Conservation (phyloP, 495 filamentous ascomycete species). For the Xylaria telfairii region DNA sequence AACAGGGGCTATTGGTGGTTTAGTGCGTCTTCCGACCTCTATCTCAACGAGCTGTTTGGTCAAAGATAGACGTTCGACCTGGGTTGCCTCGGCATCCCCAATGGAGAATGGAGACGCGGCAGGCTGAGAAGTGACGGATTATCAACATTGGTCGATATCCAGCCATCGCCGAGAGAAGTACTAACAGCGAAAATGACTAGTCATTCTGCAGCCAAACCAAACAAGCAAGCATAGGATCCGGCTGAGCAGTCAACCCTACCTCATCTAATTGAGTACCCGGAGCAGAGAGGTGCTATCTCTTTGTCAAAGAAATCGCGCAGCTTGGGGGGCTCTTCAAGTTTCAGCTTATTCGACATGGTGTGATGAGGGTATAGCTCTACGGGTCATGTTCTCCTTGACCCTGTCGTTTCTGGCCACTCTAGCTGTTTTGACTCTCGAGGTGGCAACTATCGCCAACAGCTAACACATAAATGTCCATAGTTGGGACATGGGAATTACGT, state of each 20-base stretch:
- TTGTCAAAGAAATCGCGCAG: constrained; percentile 9
- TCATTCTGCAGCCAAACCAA: constrained; percentile 13
- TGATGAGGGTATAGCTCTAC: neutral
- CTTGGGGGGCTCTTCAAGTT: neutral
- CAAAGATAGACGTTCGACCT: constrained; percentile 4
- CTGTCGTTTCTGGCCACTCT: neutral
- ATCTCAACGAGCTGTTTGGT: constrained; percentile 15
- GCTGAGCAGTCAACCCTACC: neutral
- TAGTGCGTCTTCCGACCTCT: neutral
- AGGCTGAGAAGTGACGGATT: neutral
- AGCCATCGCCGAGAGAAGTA: neutral
- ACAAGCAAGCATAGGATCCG: neutral
- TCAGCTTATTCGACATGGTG: neutral
- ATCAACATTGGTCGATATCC: neutral
- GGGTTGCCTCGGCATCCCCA: constrained; percentile 1
- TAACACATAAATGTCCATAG: neutral
- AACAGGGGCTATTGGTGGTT: neutral
- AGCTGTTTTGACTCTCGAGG: neutral
- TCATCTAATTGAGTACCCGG: neutral
- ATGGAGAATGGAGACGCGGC: neutral
- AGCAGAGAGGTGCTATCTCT: neutral
- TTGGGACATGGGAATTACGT: neutral
- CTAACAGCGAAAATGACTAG: neutral
- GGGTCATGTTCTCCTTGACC: neutral
- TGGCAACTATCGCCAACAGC: neutral